Base-by-base conservation (phyloP, 2,329 filamentous ascomycete species). In the Alternaria tenuissima region DNA sequence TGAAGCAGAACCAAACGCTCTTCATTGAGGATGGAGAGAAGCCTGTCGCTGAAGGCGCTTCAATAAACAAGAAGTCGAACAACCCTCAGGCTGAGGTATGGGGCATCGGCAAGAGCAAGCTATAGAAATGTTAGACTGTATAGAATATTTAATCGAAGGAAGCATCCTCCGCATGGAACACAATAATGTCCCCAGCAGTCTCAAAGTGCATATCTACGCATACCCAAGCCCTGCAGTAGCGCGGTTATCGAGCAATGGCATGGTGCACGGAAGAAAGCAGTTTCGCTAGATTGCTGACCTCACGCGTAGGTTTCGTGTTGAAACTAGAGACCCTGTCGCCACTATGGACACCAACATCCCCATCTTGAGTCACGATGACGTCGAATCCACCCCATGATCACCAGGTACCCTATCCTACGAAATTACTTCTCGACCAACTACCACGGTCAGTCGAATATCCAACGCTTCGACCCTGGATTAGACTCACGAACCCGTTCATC, bases 91-190 rank as follows among this genome's bases (percentile, higher is more conserved):
- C 80, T 16, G 76, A 80, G 65, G 65, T 81, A 0, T 81, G 76
- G 70, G 78, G 76, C 4, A 76, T 81, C 49, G 80, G 75, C 18
- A 81, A 81, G 77, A 80, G 78, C 54, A 81, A 81, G 66, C 66
- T 81, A 63, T 78, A 76, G 66, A 53, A 9, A 5, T 41, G 14
- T 38, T 38, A 24, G 28, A 39, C 4, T 32, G 22, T 30, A 48
- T 55, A 34, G 42, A 22, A 48, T 36, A 44, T 32, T 38, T 20
- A 3, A 32, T 41, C 3, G 1, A 24, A 39, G 6, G 4, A 7
- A 9, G 8, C 18, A 24, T 3, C 20, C 20, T 3, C 32, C 5
- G 46, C 20, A 34, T 48, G 14, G 18, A n/a, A 48, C 16, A 34
- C 2, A 11, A 34, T 4, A 4, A n/a, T 11, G 4, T 34, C 4